Base-by-base conservation (phyloP, 176 grass and related monocot genomes). In the Rhynchospora tenuis region DNA sequence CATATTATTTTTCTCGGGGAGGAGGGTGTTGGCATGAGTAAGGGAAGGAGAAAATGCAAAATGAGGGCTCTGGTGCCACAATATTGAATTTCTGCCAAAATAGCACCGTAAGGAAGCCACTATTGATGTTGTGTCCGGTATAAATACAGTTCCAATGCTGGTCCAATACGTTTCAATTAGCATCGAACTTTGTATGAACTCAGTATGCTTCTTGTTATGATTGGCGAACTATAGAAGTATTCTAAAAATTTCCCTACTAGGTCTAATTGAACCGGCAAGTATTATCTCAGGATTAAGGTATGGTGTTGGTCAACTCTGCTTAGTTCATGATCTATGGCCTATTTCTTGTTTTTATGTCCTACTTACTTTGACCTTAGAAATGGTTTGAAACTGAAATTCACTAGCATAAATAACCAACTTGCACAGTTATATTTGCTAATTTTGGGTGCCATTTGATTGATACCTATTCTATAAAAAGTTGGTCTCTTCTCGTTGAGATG, bases 251-350 rank as follows among this genome's bases (percentile, higher is more conserved):
- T 14, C 27, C 48, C 23, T 52, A 47, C 12, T 74, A 74, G 46
- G 24, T 73, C 26, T 24, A 73, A 76, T 54, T 28, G 12, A 54
- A 51, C 4, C 9, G 50, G 50, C 50, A 31, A 77, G 73, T 77
- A 29, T 77, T 26, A 29, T 76, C 23, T 76, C 47, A 56, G 15
- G 48, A 77, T 77, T 61, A 29, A 73, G 73, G 48, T 54, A 76
- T 29, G 14, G 48, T 24, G 2, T 45, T 29, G 23, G 19, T 9
- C 47, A 76, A 76, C 15, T 77, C 13, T 77, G 73, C 50, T 31
- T 55, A 13, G 50, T 54, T 24, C 44, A 73, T 48, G n/a, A 48
- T 73, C 23, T 52, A 11, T 74, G 50, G 20, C 46, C 5, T 74
- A 22, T 22, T 22, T 74, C 13, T 52, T 47, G 31, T 17, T 26